Evolutionary conservation across 257 asterid genomes (phyloP).

Genomic region (Galeopsis tetrahit): DNA sequence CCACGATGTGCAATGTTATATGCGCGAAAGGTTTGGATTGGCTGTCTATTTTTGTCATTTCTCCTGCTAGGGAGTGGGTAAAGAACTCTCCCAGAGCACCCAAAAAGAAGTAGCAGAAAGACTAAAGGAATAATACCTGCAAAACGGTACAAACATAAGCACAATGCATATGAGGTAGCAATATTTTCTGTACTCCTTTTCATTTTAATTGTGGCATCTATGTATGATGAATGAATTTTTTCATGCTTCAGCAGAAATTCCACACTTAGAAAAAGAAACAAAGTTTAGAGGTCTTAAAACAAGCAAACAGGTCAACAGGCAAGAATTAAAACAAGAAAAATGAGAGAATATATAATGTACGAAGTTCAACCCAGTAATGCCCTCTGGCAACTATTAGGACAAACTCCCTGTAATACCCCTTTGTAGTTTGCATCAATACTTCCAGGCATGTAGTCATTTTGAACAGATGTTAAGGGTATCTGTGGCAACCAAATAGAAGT

Average conservation of each 20-base stretch:
- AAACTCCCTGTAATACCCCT: neutral
- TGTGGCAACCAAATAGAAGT: slow-evolving; percentile 8
- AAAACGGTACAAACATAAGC: slow-evolving; percentile 27
- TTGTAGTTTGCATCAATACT: neutral
- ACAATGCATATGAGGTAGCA: neutral
- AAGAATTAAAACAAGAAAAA: neutral
- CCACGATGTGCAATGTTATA: slow-evolving; percentile 98
- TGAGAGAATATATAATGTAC: neutral
- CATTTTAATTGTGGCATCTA: neutral
- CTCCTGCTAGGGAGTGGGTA: slow-evolving; percentile 93
- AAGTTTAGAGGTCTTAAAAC: neutral
- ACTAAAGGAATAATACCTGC: slow-evolving; percentile 66
- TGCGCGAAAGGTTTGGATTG: slow-evolving; percentile 87
- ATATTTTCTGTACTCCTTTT: neutral
- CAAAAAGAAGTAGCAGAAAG: slow-evolving; percentile 68
- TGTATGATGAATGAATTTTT: neutral
- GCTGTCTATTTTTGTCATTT: slow-evolving; percentile 71
- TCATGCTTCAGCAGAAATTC: neutral
- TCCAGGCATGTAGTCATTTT: neutral
- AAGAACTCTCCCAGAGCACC: slow-evolving; percentile 77
- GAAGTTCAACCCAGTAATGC: neutral
- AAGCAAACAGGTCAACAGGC: neutral
- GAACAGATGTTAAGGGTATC: neutral
- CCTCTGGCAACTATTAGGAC: neutral
- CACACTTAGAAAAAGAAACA: neutral